Base-by-base conservation (phyloP, 2,329 filamentous ascomycete species). In the Endothia cerciana region DNA sequence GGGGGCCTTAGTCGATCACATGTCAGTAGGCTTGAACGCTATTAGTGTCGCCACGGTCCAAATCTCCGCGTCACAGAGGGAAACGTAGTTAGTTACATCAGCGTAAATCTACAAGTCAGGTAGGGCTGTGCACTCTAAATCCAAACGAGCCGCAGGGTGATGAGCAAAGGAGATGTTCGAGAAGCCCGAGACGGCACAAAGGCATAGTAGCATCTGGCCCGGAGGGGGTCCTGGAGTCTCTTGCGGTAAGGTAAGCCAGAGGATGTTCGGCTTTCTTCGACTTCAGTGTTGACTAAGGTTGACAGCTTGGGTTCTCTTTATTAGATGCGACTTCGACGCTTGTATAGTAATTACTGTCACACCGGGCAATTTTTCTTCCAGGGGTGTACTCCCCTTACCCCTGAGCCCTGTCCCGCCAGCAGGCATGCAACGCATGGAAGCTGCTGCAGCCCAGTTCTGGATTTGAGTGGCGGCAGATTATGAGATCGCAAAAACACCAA, bases 391-490 rank as follows among this genome's bases (percentile, higher is more conserved):
- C 57, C 38, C 60, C 56, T 30, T 33, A 43, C 40, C 53, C 62
- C 51, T 66, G 65, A 60, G 62, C 41, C 56, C 49, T 57, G 38
- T 33, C 56, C 63, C 57, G 45, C 60, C 33, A 49, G 40, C 38
- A 62, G 19, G n/a, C 17, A 17, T 41, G 17, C 7, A 6, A 15
- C 60, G 57, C 62, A 67, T 59, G 15, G 41, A 53, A 58, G 62
- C 45, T 64, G 62, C 65, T 60, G 65, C 36, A 40, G 47, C 49
- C 11, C 33, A 51, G 22, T 30, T 45, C 60, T 36, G 33, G 33
- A 36, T 7, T 36, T 10, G 33, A 36, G 33, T 10, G 33, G 10
- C 33, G 10, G 33, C 33, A 57, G 33, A 36, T 62, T 22, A 49
- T 36, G 36, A 25, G 36, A 40, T n/a, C 45, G 15, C n/a, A 22